phyloP scores from a whole-genome alignment of 2,329 filamentous ascomycete genomes.

The Aspergillus sp. region DNA sequence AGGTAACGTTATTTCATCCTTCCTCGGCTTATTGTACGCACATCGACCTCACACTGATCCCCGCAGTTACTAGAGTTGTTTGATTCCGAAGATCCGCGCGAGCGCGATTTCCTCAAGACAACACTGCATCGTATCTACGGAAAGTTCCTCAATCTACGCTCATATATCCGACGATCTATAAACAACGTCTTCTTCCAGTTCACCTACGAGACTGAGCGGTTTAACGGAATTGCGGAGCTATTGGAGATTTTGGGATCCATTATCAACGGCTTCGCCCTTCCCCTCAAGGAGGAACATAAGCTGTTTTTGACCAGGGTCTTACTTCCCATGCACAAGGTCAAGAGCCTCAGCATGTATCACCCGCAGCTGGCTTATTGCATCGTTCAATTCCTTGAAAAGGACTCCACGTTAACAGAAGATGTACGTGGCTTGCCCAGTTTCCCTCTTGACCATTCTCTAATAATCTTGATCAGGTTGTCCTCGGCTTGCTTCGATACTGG shows the following conservation, averaged over 20 bases:
- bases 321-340: conserved; percentile 94
- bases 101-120: conserved; percentile 97
- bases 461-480: conserved; percentile 70
- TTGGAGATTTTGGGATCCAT: conserved; percentile 97
- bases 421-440: conserved; percentile 53
- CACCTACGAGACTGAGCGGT: conserved; percentile 96
- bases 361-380: conserved; percentile 98
- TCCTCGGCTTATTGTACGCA: background rate
- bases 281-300: conserved; percentile 98
- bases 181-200: conserved; percentile 99
- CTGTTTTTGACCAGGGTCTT: conserved; percentile 93
- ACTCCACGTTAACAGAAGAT: conserved; percentile 95
- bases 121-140: conserved; percentile 97
- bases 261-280: conserved; percentile 97
- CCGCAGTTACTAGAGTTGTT: conserved; percentile 87
- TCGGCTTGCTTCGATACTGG: conserved; percentile 95
- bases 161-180: conserved; percentile 96
- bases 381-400: conserved; percentile 97
- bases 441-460: background rate
- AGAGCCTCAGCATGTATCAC: conserved; percentile 99
- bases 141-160: conserved; percentile 96
- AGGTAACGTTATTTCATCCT: conserved; percentile 47
- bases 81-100: conserved; percentile 94
- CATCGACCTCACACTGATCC: conserved; percentile 15
- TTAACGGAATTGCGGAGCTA: conserved; percentile 96